phyloP scores from a whole-genome alignment of 352 stramenopile species.

The Aphanomyces invadans region DNA sequence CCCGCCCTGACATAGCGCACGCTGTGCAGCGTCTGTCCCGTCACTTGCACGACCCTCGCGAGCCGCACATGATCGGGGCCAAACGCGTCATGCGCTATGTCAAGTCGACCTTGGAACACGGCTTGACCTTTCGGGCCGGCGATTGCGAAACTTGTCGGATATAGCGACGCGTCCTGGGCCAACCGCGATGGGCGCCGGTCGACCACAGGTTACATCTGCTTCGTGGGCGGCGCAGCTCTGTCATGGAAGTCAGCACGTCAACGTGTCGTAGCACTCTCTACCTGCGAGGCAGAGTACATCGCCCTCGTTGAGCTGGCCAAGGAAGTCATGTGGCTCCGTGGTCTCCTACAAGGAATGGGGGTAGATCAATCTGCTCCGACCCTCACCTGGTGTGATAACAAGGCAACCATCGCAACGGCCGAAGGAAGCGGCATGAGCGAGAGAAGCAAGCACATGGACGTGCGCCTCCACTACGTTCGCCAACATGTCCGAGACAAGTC shows the following conservation, averaged over 20 bases:
- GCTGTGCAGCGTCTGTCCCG: slow-evolving; percentile 3
- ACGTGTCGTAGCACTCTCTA: slow-evolving; percentile 24
- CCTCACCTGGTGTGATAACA: slow-evolving; percentile 23
- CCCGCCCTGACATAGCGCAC: slow-evolving; percentile 27
- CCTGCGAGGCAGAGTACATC: slow-evolving; percentile 28
- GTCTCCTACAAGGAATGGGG: slow-evolving; percentile 6
- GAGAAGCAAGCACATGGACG: slow-evolving; percentile 30
- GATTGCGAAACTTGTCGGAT: neutral
- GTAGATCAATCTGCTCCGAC: slow-evolving; percentile 21
- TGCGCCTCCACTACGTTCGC: slow-evolving; percentile 27
- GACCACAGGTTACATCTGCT: slow-evolving; percentile 10
- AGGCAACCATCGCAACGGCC: slow-evolving; percentile 26
- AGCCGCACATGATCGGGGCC: neutral
- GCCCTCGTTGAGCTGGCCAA: slow-evolving; percentile 24
- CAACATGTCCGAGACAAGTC: slow-evolving; percentile 20
- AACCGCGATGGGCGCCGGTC: neutral
- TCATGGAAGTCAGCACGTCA: slow-evolving; percentile 14
- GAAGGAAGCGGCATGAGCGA: slow-evolving; percentile 4
- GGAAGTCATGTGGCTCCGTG: slow-evolving; percentile 24
- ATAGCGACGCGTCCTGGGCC: slow-evolving; percentile 13
- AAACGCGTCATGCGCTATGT: slow-evolving; percentile 11
- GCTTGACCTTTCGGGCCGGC: neutral
- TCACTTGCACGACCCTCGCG: slow-evolving; percentile 12
- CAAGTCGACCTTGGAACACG: neutral
- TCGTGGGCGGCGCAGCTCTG: neutral